A percentile compares a stretch with the other conserved stretches of the same genome.
phyloP scores from a whole-genome alignment of 495 filamentous ascomycete species.

The Aspergillus nanangensis region DNA sequence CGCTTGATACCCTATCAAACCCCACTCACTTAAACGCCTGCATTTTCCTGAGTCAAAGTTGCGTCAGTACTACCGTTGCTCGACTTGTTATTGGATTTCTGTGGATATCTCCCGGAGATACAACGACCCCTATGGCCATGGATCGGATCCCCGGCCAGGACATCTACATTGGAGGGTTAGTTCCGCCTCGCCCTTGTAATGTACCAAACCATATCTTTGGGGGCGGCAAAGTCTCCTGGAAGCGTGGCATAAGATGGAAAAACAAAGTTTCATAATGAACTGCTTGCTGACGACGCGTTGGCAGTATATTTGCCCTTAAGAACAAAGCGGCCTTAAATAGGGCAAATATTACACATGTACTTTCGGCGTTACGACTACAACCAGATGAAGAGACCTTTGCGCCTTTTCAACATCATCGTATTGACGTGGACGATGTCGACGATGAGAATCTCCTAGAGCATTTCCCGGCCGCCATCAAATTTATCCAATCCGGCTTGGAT shows the following conservation, averaged over 20 bases:
- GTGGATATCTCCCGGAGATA: not conserved
- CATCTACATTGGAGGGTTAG: constrained; percentile 83
- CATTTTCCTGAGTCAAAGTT: not conserved
- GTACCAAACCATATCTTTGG: not conserved
- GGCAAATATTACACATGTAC: constrained; percentile 79
- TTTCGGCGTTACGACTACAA: constrained; percentile 71
- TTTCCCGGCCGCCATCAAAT: constrained; percentile 69
- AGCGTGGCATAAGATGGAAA: not conserved
- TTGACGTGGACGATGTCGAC: constrained; percentile 83
- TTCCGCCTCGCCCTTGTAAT: constrained; percentile 10
- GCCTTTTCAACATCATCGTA: constrained; percentile 61
- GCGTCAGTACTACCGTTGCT: too few relatives aligned
- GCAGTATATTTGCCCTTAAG: constrained; percentile 72
- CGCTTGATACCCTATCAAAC: not conserved
- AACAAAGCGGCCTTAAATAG: constrained; percentile 61
- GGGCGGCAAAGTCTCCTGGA: not conserved
- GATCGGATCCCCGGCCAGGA: constrained; percentile 63
- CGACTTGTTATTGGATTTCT: not conserved
- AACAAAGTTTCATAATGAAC: not conserved
- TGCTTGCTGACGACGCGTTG: constrained; percentile 7
- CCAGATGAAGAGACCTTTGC: constrained; percentile 38
- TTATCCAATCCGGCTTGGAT: constrained; percentile 75
- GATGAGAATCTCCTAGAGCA: constrained; percentile 82
- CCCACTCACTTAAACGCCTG: not conserved
- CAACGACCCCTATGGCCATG: constrained; percentile 32